Conservation (phyloP, 768 basidiomycete species). For the Leccinum pellstonianum region DNA sequence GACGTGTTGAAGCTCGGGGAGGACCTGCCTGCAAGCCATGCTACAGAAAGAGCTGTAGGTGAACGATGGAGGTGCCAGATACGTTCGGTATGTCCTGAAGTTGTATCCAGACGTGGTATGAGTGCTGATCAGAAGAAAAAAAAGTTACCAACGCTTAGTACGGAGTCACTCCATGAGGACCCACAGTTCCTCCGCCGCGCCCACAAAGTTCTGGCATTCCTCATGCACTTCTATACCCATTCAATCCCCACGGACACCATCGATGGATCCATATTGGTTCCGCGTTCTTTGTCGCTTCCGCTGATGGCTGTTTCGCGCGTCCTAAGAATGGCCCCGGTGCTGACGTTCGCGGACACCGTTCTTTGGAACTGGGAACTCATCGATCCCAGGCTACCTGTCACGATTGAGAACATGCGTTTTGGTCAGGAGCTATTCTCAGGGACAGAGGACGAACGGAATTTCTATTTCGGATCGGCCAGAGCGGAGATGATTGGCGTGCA, state of each 20-base stretch:
- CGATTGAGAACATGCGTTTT: slow-evolving; percentile 72
- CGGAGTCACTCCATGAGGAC: slow-evolving; percentile 49
- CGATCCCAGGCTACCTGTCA: slow-evolving; percentile 55
- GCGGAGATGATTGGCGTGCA: slow-evolving; percentile 87
- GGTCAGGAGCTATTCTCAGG: slow-evolving; percentile 73
- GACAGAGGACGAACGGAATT: slow-evolving; percentile 79
- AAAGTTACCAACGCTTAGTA: slow-evolving; percentile 73
- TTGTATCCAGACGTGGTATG: not conserved
- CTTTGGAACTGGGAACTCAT: slow-evolving; percentile 84
- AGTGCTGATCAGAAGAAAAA: slow-evolving; percentile 14
- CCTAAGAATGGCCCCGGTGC: slow-evolving; percentile 86
- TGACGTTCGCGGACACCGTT: slow-evolving; percentile 96
- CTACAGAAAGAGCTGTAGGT: slow-evolving; percentile 51
- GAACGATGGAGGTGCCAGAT: slow-evolving; percentile 68
- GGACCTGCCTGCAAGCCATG: slow-evolving; percentile 48
- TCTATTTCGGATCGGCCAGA: slow-evolving; percentile 81
- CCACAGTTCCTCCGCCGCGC: slow-evolving; percentile 73
- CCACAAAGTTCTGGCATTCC: slow-evolving; percentile 85
- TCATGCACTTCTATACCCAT: slow-evolving; percentile 89
- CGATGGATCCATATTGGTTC: slow-evolving; percentile 54
- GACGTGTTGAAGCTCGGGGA: slow-evolving; percentile 56
- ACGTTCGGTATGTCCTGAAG: slow-evolving; percentile 50
- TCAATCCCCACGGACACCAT: slow-evolving; percentile 52
- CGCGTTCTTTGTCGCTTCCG: slow-evolving; percentile 74
- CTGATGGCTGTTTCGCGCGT: slow-evolving; percentile 70